Percentiles rank a stretch among this genome's conserved stretches.
Evolutionary conservation across 768 basidiomycete species (phyloP).

Genomic region (Suillus sp.): DNA sequence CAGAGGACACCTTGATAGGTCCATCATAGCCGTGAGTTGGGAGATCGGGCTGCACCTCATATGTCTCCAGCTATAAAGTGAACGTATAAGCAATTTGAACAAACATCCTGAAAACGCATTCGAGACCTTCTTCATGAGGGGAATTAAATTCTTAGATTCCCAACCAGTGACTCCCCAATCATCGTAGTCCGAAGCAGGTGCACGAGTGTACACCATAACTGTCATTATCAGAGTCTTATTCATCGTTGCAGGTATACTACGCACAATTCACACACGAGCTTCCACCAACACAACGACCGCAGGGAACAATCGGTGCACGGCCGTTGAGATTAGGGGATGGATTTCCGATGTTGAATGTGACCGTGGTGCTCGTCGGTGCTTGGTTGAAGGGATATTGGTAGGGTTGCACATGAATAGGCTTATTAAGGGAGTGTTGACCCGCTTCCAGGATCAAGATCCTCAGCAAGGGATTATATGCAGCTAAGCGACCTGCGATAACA

Average conservation of each 20-base stretch:
- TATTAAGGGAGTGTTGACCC: conserved; percentile 30
- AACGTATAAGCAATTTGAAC: background rate
- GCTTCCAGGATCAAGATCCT: conserved; percentile 34
- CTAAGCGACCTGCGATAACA: conserved; percentile 33
- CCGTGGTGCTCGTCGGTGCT: conserved; percentile 20
- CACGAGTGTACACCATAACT: conserved; percentile 58
- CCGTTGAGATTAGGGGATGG: conserved; percentile 20
- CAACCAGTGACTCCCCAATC: conserved; percentile 32
- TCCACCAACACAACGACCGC: conserved; percentile 32
- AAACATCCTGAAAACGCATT: background rate
- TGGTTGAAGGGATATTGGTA: conserved; percentile 23
- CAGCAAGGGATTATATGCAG: conserved; percentile 27
- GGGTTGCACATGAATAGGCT: conserved; percentile 25
- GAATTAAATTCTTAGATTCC: conserved; percentile 30
- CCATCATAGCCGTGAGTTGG: conserved; percentile 27
- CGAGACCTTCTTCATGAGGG: conserved; percentile 28
- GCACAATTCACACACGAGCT: conserved; percentile 53
- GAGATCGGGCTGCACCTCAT: conserved; percentile 20
- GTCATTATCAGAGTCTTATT: background rate
- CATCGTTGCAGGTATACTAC: conserved; percentile 18
- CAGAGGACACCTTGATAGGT: conserved; percentile 27
- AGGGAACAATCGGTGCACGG: conserved; percentile 20
- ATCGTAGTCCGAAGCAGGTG: conserved; percentile 57
- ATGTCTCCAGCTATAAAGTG: conserved; percentile 24
- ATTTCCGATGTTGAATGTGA: conserved; percentile 20